Percentiles rank a stretch among this genome's conserved stretches.
Evolutionary conservation across 2,329 filamentous ascomycete genomes (phyloP).

Genomic region (Penicillium sp.): DNA sequence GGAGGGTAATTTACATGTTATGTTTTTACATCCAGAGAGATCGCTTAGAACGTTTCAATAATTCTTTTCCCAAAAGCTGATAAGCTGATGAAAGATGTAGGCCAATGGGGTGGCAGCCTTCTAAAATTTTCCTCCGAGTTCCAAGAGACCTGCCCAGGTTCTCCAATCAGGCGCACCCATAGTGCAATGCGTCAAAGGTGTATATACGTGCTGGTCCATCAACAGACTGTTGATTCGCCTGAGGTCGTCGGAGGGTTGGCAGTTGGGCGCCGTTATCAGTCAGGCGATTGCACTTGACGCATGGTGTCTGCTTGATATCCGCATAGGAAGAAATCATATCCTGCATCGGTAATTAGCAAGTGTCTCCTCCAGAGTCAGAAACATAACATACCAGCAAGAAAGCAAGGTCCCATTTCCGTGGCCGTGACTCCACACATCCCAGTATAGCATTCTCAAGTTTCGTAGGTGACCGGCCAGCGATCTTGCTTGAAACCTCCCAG

Average conservation of each 20-base stretch:
- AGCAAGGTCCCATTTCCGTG: constrained; percentile 38
- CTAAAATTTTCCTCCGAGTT: not conserved
- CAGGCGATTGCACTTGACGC: constrained; percentile 37
- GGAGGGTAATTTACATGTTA: not conserved
- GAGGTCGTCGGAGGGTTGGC: constrained; percentile 35
- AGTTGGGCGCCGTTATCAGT: constrained; percentile 39
- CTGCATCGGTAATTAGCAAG: constrained; percentile 22
- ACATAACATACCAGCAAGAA: constrained; percentile 36
- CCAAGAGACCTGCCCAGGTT: not conserved
- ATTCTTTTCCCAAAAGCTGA: not conserved
- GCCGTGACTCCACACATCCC: constrained; percentile 33
- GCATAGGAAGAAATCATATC: constrained; percentile 43
- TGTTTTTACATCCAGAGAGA: not conserved
- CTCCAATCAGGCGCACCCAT: constrained; percentile 24
- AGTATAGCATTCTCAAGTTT: constrained; percentile 35
- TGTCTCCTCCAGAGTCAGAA: not conserved
- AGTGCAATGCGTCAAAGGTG: constrained; percentile 36
- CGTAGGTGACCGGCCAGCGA: constrained; percentile 22
- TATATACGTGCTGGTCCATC: constrained; percentile 16
- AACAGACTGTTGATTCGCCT: constrained; percentile 12
- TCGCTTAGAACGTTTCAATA: not conserved
- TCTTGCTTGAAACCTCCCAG: constrained; percentile 35
- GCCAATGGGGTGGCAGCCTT: not conserved
- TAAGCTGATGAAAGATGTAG: not conserved
- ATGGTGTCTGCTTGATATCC: constrained; percentile 39